Conservation (phyloP, 164 flowering plant species). For the Vitis amurensis region DNA sequence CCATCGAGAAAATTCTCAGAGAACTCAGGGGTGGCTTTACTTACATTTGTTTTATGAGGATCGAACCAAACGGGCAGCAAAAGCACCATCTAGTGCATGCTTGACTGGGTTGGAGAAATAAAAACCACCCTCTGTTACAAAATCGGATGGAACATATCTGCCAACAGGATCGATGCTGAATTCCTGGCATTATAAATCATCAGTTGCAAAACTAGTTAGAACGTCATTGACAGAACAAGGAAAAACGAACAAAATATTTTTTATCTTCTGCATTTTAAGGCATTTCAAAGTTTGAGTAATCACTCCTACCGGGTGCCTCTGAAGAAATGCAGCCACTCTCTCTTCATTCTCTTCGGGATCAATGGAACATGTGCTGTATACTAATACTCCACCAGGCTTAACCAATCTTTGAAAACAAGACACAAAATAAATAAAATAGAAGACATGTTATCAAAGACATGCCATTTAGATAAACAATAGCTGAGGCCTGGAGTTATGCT, state of each 20-base stretch:
- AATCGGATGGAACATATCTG: constrained; percentile 59
- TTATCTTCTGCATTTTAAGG: background rate
- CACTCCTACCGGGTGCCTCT: constrained; percentile 63
- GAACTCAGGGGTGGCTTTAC: constrained; percentile 6
- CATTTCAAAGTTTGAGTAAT: background rate
- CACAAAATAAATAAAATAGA: background rate
- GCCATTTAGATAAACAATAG: no score
- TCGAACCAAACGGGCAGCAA: constrained; percentile 84
- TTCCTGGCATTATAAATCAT: constrained; percentile 48
- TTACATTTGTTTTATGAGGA: constrained; percentile 13
- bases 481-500: no score
- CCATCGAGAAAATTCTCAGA: background rate
- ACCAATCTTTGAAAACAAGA: constrained; percentile 55
- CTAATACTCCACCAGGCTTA: constrained; percentile 76
- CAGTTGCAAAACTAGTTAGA: background rate
- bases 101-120: constrained; percentile 76
- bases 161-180: constrained; percentile 62
- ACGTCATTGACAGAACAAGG: background rate
- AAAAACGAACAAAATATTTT: background rate
- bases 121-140: constrained; percentile 64
- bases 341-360: constrained; percentile 94
- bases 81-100: constrained; percentile 88
- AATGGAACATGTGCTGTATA: constrained; percentile 94
- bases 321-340: constrained; percentile 78
- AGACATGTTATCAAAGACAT: no score